phyloP scores from a whole-genome alignment of 805 yeast species.

The Metschnikowia arizonensis region DNA sequence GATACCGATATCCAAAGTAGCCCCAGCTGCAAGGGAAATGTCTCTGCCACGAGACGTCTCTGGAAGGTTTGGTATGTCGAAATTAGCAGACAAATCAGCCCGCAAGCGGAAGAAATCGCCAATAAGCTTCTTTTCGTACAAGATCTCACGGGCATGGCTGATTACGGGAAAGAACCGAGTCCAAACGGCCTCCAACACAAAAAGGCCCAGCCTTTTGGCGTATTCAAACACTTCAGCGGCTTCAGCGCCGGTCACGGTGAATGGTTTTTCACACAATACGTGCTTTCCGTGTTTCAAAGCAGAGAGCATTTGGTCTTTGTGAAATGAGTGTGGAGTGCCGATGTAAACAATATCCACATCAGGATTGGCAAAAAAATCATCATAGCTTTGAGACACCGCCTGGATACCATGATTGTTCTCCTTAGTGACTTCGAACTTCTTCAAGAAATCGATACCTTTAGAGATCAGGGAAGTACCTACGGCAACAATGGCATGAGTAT shows the following conservation, averaged over 20 bases:
- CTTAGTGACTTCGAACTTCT: conserved; percentile 15
- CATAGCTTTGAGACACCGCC: conserved; percentile 32
- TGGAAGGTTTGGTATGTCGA: conserved; percentile 30
- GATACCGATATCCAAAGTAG: conserved; percentile 52
- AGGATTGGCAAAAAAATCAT: conserved; percentile 40
- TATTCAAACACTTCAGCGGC: conserved; percentile 37
- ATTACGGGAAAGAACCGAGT: conserved; percentile 50
- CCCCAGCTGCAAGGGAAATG: conserved; percentile 51
- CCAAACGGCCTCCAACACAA: conserved; percentile 61
- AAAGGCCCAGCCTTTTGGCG: conserved; percentile 42
- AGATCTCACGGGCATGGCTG: conserved; percentile 28
- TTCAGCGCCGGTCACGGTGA: conserved; percentile 46
- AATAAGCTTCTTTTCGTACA: conserved; percentile 39
- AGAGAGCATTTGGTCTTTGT: conserved; percentile 41
- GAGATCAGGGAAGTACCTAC: conserved; percentile 36
- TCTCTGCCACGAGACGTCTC: conserved; percentile 34
- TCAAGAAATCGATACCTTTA: conserved; percentile 35
- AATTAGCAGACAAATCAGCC: conserved; percentile 38
- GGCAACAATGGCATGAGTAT: conserved; percentile 32
- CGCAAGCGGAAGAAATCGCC: conserved; percentile 45
- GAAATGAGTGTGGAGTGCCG: conserved; percentile 53
- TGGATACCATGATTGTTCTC: conserved; percentile 24
- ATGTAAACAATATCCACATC: conserved; percentile 49
- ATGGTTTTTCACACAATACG: conserved; percentile 54
- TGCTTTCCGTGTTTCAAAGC: conserved; percentile 46